Evolutionary conservation across 176 grass and related monocot species (phyloP).

Genomic region (Bothriochloa decipiens): DNA sequence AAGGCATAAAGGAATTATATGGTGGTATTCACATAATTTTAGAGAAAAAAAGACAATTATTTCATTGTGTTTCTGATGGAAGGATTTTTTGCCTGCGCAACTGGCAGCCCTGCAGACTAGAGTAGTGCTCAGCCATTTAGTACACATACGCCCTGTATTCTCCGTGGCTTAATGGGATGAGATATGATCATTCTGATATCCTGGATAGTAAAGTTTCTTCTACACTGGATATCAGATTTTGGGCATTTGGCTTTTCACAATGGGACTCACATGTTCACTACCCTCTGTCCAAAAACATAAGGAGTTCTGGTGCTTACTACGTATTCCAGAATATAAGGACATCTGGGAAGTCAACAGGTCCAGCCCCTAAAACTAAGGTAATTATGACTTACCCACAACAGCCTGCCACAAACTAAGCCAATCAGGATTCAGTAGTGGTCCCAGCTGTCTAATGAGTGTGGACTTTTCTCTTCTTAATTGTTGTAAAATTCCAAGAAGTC

Average conservation of each 20-base stretch:
- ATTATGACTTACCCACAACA: background rate
- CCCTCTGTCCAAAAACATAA: background rate
- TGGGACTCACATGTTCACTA: background rate
- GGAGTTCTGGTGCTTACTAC: background rate
- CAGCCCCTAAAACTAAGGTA: background rate
- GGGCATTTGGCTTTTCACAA: background rate
- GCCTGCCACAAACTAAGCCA: background rate
- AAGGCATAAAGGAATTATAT: background rate
- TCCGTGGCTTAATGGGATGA: background rate
- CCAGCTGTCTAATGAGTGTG: background rate
- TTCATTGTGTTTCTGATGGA: background rate
- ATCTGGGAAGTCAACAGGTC: background rate
- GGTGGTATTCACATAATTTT: background rate
- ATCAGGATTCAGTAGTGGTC: background rate
- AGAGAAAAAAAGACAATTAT: background rate
- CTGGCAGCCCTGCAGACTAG: background rate
- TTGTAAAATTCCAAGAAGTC: background rate
- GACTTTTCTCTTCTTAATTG: background rate
- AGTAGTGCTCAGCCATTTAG: background rate
- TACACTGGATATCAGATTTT: background rate
- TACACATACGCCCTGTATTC: background rate
- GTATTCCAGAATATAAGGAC: background rate
- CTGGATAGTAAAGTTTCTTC: background rate
- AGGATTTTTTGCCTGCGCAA: background rate
- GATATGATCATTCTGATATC: slow-evolving; percentile 15